Percentiles rank a stretch among this genome's conserved stretches.
Evolutionary conservation across 441 rosid species (phyloP).

Genomic region (Hura crepitans): DNA sequence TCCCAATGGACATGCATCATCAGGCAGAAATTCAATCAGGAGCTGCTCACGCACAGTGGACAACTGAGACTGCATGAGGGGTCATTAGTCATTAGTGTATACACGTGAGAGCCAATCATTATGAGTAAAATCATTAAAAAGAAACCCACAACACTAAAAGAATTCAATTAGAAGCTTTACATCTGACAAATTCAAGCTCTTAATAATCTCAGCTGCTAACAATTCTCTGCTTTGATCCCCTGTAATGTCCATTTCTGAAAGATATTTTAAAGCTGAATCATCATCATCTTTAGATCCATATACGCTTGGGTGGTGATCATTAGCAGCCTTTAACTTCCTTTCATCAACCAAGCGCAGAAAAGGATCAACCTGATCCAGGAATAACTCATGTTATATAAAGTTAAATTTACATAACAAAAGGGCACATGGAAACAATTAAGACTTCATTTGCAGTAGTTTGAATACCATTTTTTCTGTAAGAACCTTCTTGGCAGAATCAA

Average conservation of each 20-base stretch:
- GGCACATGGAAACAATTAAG: background rate
- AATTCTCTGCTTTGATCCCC: conserved; percentile 57
- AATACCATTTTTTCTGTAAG: conserved; percentile 64
- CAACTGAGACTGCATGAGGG: conserved; percentile 49
- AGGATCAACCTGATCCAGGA: conserved; percentile 70
- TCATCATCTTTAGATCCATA: conserved; percentile 83
- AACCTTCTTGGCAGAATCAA: conserved; percentile 42
- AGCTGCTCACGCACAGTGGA: conserved; percentile 50
- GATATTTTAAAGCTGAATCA: conserved; percentile 50
- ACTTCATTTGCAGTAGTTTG: conserved; percentile 16
- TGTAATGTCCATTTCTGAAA: conserved; percentile 49
- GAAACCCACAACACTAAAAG: conserved; percentile 7
- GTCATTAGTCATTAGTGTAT: conserved; percentile 18
- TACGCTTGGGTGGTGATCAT: conserved; percentile 33
- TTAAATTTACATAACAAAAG: background rate
- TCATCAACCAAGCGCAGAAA: conserved; percentile 72
- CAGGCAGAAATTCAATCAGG: conserved; percentile 68
- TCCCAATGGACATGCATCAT: conserved; percentile 77
- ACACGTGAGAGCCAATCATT: background rate
- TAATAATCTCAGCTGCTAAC: conserved; percentile 63
- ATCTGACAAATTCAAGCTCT: conserved; percentile 54
- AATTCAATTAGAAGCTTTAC: conserved; percentile 43
- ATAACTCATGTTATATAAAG: conserved; percentile 22
- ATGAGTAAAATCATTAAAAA: background rate
- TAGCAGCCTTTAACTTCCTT: conserved; percentile 61